Percentiles rank a stretch among this genome's conserved stretches.
phyloP scores from a whole-genome alignment of 2,329 filamentous ascomycete species.

The Phoma sp. region DNA sequence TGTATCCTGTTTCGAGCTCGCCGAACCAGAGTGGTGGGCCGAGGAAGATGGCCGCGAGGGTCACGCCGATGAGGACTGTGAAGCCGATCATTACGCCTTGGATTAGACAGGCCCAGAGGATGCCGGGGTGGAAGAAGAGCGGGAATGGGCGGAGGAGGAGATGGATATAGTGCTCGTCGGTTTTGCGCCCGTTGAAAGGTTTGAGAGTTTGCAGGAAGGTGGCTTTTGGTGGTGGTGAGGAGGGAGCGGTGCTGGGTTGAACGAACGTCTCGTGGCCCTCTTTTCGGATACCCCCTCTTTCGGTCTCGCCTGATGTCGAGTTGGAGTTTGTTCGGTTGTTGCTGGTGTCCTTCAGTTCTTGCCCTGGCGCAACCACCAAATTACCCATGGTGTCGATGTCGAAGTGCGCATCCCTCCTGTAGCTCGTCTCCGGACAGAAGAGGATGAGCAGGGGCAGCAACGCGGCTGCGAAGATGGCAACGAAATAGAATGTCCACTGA shows the following conservation, averaged over 20 bases:
- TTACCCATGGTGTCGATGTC: constrained; percentile 69
- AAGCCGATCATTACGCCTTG: constrained; percentile 93
- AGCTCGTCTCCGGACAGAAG: constrained; percentile 86
- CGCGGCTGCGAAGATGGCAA: constrained; percentile 79
- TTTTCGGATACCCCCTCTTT: neutral
- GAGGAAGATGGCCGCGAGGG: constrained; percentile 82
- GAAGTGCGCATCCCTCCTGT: constrained; percentile 67
- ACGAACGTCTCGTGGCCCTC: neutral
- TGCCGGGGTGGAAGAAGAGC: constrained; percentile 82
- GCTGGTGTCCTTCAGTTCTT: neutral
- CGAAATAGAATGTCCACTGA: constrained; percentile 87
- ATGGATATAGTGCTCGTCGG: constrained; percentile 73
- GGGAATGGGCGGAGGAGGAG: constrained; percentile 76
- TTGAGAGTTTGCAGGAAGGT: constrained; percentile 67
- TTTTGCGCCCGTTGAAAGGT: constrained; percentile 82
- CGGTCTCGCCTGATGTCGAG: constrained; percentile 2
- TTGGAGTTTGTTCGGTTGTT: neutral
- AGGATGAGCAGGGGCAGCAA: constrained; percentile 76
- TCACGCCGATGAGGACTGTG: constrained; percentile 89
- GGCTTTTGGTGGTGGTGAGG: constrained; percentile 53
- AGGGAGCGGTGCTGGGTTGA: neutral
- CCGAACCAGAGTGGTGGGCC: constrained; percentile 82
- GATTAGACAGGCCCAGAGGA: constrained; percentile 80
- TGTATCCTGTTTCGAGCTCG: constrained; percentile 83
- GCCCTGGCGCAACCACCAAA: constrained; percentile 16